Conservation (phyloP, 140 eudicot species). For the Bidens hawaiensis region DNA sequence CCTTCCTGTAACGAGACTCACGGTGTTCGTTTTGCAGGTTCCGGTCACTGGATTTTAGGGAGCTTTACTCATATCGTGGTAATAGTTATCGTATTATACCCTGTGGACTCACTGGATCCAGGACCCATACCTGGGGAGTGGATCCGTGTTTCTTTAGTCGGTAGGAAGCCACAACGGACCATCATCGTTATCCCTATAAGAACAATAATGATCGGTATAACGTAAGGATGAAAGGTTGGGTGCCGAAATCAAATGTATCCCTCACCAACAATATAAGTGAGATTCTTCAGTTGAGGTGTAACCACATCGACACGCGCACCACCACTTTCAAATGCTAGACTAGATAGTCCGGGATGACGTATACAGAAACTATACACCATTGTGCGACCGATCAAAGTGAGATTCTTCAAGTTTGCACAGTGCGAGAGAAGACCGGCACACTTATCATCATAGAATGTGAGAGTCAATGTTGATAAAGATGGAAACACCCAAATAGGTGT, state of each 20-base stretch:
- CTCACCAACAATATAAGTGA: too few relatives aligned
- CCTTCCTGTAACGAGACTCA: too few relatives aligned
- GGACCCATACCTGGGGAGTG: too few relatives aligned
- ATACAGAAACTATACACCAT: not conserved
- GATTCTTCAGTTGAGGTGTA: slow-evolving; percentile 2
- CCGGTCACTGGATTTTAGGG: too few relatives aligned
- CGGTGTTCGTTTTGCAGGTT: too few relatives aligned
- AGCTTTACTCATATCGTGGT: too few relatives aligned
- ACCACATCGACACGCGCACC: not conserved
- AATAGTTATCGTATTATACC: too few relatives aligned
- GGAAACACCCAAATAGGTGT: slow-evolving; percentile 4
- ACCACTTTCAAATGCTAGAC: not conserved
- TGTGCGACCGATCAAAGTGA: not conserved
- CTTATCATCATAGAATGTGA: not conserved
- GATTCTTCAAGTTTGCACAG: slow-evolving; percentile 3
- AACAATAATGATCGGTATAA: too few relatives aligned
- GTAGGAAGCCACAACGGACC: not conserved
- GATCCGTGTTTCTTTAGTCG: too few relatives aligned
- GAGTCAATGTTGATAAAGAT: slow-evolving; percentile 6
- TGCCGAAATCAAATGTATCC: too few relatives aligned
- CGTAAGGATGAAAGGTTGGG: too few relatives aligned
- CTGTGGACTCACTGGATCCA: too few relatives aligned
- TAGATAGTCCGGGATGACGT: not conserved
- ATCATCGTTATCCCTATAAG: not conserved
- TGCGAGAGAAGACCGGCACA: not conserved